Base-by-base conservation (phyloP, 495 filamentous ascomycete species). In the Xylaria grammica region DNA sequence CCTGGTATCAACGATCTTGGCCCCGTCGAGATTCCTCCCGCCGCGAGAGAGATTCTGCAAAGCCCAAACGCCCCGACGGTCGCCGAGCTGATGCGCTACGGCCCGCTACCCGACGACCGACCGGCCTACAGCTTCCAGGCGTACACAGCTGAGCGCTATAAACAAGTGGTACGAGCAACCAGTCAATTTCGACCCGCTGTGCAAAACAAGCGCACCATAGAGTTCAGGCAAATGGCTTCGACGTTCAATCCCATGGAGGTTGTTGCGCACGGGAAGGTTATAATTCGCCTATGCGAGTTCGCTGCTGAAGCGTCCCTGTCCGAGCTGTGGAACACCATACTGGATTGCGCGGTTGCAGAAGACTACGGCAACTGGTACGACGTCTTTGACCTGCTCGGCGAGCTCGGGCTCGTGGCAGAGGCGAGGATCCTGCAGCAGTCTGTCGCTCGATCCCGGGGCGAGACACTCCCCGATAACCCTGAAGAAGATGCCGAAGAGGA, bases 201-300 rank as follows among this genome's bases (percentile, higher is more conserved):
- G 11, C 59, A 61, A 24, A 6, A 26, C 0, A 70, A 68, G 48
- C 59, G 67, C 1, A 72, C 70, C 1, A 59, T 72, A 7, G 70
- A 72, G 49, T 70, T 72, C 20, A 63, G 70, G 10, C 67, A 68
- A 27, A 30, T 62, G 13, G 65, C 68, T 1, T 32, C 55, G 9
- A 68, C 57, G 0, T 22, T 68, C 4, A 63, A 70, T 3, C 10
- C 65, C 0, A 56, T 46, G 8, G 60, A 56, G 29, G 57, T 72
- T 2, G 40, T 72, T 3, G 58, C 60, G 4, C 54, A 62, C 13
- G 65, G 63, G 24, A 66, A 62, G 4, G 36, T 70, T 15, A 34
- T 62, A 0, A 48, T 70, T 10, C 32, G 57, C 10, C 61, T 68
- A 0, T 68, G 62, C 13, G 61, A 68, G 26, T 66, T 65, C 19